Conservation (phyloP, 1,284 basidiomycete species). For the Mycosarcoma mackinlayi region DNA sequence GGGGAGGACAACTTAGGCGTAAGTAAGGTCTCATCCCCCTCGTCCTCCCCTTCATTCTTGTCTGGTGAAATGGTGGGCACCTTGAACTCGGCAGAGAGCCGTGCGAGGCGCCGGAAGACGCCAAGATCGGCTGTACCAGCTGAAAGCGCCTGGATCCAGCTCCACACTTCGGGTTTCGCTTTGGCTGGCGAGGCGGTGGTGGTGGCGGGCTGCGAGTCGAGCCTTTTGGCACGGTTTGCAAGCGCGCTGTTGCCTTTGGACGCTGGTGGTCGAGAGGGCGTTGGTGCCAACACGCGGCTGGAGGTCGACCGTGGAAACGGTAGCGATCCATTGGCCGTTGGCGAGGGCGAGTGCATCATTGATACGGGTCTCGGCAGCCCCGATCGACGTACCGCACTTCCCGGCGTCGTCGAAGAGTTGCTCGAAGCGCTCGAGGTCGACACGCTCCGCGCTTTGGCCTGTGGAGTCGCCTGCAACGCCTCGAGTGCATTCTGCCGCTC, state of each 20-base stretch:
- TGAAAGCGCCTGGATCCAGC: constrained; percentile 42
- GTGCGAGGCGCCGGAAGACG: constrained; percentile 36
- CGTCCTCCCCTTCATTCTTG: constrained; percentile 12
- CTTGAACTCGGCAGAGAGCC: constrained; percentile 47
- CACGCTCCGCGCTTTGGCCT: constrained; percentile 17
- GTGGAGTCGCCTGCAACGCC: constrained; percentile 8
- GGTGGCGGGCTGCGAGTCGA: constrained; percentile 15
- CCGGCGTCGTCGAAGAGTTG: constrained; percentile 16
- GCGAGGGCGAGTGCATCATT: constrained; percentile 37
- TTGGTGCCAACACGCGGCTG: constrained; percentile 11
- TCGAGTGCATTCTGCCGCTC: constrained; percentile 20
- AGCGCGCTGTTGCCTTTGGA: constrained; percentile 2
- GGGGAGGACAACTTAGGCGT: constrained; percentile 6
- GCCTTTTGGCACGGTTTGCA: constrained; percentile 35
- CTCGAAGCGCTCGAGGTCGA: constrained; percentile 33
- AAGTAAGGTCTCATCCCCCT: constrained; percentile 34
- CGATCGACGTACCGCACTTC: constrained; percentile 21
- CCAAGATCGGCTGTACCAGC: constrained; percentile 34
- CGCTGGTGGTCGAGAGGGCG: constrained; percentile 11
- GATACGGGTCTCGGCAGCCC: constrained; percentile 51
- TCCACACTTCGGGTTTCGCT: constrained; percentile 40
- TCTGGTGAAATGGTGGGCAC: no score
- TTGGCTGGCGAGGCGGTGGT: constrained; percentile 44
- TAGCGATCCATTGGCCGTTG: no score
- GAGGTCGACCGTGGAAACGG: constrained; percentile 27